phyloP scores from a whole-genome alignment of 495 filamentous ascomycete genomes.

The Aspergillus coremiiformis region DNA sequence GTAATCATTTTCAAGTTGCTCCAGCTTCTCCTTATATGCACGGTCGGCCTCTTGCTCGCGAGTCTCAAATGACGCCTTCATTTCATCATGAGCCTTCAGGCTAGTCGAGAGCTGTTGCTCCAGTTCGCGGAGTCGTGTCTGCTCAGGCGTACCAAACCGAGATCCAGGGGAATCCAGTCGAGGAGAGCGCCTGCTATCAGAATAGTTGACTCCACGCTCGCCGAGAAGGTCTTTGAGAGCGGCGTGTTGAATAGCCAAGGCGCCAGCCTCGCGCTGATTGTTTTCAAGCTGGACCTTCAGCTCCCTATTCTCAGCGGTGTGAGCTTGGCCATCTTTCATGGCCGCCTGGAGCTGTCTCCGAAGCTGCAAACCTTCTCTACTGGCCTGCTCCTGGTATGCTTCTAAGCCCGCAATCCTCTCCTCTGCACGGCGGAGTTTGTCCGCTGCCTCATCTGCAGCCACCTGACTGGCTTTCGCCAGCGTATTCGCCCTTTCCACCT shows the following conservation, averaged over 20 bases:
- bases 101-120: constrained; percentile 82
- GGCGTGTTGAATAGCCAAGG: constrained; percentile 80
- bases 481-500: constrained; percentile 67
- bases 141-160: constrained; percentile 70
- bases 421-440: constrained; percentile 86
- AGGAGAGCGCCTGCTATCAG: constrained; percentile 50
- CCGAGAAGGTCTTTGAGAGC: constrained; percentile 86
- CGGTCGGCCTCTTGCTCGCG: constrained; percentile 77
- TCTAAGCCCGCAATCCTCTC: constrained; percentile 94
- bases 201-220: constrained; percentile 68
- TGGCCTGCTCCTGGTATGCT: constrained; percentile 93
- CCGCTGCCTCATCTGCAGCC: constrained; percentile 80
- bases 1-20: constrained; percentile 91
- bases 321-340: constrained; percentile 67
- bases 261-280: constrained; percentile 84
- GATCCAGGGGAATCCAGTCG: constrained; percentile 62
- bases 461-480: constrained; percentile 80
- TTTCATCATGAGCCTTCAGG: constrained; percentile 73
- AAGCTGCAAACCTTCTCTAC: constrained; percentile 80
- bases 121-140: constrained; percentile 73
- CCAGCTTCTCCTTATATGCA: constrained; percentile 83
- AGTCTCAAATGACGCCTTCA: constrained; percentile 63
- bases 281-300: constrained; percentile 69
- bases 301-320: constrained; percentile 70
- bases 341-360: constrained; percentile 81